phyloP scores from a whole-genome alignment of 2,329 filamentous ascomycete species.

The Exophiala lecanii-corni region DNA sequence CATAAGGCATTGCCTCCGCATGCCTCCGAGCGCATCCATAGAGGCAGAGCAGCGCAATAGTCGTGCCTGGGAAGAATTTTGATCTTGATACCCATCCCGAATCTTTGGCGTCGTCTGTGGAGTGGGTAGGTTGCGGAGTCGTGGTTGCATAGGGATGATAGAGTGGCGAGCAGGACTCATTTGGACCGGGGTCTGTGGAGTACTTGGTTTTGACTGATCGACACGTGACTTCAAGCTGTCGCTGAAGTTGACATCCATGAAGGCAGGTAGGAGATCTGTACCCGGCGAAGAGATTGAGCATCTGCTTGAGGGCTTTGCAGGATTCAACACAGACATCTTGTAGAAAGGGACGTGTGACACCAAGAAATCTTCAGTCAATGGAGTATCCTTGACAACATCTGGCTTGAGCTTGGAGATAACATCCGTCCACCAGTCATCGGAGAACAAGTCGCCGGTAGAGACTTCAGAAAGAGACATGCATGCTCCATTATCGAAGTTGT shows the following conservation, averaged over 20 bases:
- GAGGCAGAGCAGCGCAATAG: conserved; percentile 52
- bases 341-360: conserved; percentile 9
- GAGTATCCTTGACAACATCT: conserved; percentile 15
- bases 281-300: conserved; percentile 4
- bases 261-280: conserved; percentile 2
- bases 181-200: conserved; percentile 13
- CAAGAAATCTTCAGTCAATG: conserved; percentile 16
- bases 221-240: conserved; percentile 16
- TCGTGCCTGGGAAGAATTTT: conserved; percentile 53
- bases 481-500: conserved; percentile 11
- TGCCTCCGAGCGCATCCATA: conserved; percentile 55
- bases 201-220: conserved; percentile 1
- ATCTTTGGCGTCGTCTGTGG: conserved; percentile 57
- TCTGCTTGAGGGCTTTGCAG: conserved; percentile 4
- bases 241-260: conserved; percentile 19
- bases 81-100: conserved; percentile 10
- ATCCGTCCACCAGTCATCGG: conserved; percentile 19
- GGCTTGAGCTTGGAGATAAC: conserved; percentile 18
- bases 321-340: neutral
- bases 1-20: conserved; percentile 49
- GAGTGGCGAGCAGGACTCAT: conserved; percentile 18
- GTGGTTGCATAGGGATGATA: conserved; percentile 51
- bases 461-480: conserved; percentile 15
- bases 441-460: conserved; percentile 4
- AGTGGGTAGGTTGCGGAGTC: conserved; percentile 56